phyloP scores from a whole-genome alignment of 1,284 basidiomycete species.

The Irpex sp. region DNA sequence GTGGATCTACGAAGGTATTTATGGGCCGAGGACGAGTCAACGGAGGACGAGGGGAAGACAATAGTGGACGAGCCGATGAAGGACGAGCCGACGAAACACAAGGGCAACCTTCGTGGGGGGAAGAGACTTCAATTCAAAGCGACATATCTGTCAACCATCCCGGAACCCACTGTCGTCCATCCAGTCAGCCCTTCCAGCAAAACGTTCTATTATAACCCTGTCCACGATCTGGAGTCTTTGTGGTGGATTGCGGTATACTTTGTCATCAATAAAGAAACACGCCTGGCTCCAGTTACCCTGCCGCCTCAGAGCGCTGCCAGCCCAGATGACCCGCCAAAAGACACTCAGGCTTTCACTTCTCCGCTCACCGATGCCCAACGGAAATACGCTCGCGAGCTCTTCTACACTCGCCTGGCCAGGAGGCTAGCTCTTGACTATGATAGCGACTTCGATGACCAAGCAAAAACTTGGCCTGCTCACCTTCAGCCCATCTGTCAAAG shows the following conservation, averaged over 20 bases:
- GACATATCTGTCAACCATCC: no score
- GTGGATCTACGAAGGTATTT: neutral
- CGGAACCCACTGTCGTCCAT: no score
- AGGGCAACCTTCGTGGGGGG: no score
- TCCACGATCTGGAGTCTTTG: neutral
- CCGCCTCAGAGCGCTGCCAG: neutral
- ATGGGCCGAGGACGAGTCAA: neutral
- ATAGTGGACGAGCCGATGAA: neutral
- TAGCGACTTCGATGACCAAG: neutral
- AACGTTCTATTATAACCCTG: neutral
- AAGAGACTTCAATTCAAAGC: no score
- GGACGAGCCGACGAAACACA: neutral
- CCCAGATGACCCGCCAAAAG: neutral
- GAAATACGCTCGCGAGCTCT: neutral
- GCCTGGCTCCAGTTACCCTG: neutral
- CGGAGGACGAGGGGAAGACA: neutral
- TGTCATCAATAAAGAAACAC: neutral
- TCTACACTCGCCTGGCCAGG: neutral
- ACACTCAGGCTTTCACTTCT: neutral
- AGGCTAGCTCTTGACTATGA: neutral
- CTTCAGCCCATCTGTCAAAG: neutral
- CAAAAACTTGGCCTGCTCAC: neutral
- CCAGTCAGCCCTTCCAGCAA: neutral
- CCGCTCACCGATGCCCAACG: neutral
- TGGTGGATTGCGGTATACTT: neutral